A percentile compares a stretch with the other conserved stretches of the same genome.
Conservation (phyloP, 257 asterid species). For the Jaltomata sinuosa region DNA sequence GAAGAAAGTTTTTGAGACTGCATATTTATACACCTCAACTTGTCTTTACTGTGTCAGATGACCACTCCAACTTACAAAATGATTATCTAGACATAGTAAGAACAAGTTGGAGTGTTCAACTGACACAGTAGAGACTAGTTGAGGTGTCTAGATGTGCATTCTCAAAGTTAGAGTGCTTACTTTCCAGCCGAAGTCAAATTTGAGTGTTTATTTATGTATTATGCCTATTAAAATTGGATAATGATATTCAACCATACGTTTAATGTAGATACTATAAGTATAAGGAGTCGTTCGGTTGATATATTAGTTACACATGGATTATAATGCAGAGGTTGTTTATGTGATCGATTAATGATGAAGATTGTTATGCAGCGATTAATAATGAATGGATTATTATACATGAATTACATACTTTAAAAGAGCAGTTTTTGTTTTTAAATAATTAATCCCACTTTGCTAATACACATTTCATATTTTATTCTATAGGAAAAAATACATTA, state of each 20-base stretch:
- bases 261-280: background rate
- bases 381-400: background rate
- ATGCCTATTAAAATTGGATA: background rate
- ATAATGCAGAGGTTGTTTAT: background rate
- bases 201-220: background rate
- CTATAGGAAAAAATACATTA: background rate
- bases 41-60: too few relatives aligned
- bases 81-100: too few relatives aligned
- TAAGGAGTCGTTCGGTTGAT: too few relatives aligned
- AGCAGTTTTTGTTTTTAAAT: background rate
- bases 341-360: background rate
- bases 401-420: background rate
- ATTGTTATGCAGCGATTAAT: background rate
- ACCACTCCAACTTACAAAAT: too few relatives aligned
- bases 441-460: background rate
- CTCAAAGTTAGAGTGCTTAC: too few relatives aligned
- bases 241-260: background rate
- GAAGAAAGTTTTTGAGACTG: background rate
- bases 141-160: too few relatives aligned
- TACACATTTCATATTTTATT: background rate
- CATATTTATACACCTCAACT: too few relatives aligned
- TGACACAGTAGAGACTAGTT: too few relatives aligned
- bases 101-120: too few relatives aligned
- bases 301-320: background rate
- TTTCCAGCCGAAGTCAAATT: background rate